Evolutionary conservation across 345 rosid species (phyloP), one percentile per base, ranked within the genome.

Genomic region (Eucalyptus erythrocorys): DNA sequence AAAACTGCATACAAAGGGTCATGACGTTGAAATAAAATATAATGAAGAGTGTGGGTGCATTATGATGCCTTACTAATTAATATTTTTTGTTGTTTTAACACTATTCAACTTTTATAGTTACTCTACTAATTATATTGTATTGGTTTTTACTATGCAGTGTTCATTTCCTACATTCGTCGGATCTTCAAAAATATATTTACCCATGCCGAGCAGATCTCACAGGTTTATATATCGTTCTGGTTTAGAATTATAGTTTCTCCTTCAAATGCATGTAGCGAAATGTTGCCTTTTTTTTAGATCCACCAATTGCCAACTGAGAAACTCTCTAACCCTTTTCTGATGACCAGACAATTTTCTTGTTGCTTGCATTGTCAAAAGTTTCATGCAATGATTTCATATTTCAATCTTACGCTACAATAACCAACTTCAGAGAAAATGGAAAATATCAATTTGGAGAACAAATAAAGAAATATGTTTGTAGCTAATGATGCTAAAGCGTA

Each of bases 121-220:
- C 37, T 32, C n/a, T 88, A 48, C 86, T 90, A 47, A 22, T 80
- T n/a, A 19, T 55, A 85, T 88, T 76, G 42, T 24, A 26, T 88
- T 85, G 85, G 47, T 76, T 88, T 22, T 53, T 81, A 49, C 17
- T 50, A 82, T 94, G 93, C 94, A 96, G 99, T 97, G 92, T 96
- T 97, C 81, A 95, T 97, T 43, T 92, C 96, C 50, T 96, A 96
- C 91, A 91, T 97, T 85, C 95, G 95, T 71, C 94, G 98, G 89
- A 96, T 97, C 93, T 96, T 96, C 97, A 96, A 92, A 92, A 96
- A 96, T 89, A 94, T 97, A 89, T 96, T 96, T 89, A 95, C 92
- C 88, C 99, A 97, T 87, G 96, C 99, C 1, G 98, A 96, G 93
- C 99, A 97, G 92, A 96, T 97, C 91, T 96, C 99, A 32, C 98